Percentiles rank a stretch among this genome's conserved stretches.
These are phyloP conservation scores for Dothideomycetes sp. DNA, from an alignment of 2,329 filamentous ascomycete genomes.

Conservation along the genomic window DNA sequence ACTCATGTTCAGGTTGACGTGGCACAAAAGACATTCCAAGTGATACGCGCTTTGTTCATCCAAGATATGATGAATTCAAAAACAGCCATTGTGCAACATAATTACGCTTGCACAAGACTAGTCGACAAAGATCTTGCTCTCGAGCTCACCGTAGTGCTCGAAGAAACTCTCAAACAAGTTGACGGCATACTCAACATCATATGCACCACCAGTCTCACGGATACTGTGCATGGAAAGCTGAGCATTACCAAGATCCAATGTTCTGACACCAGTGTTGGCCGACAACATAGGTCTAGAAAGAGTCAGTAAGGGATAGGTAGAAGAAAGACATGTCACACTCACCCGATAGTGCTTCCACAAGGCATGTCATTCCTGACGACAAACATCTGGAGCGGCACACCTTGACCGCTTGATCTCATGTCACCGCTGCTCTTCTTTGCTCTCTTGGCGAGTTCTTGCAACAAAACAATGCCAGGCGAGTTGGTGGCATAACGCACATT, in stretches of 20 bases:
- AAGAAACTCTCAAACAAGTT: constrained; percentile 84
- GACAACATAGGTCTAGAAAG: constrained; percentile 64
- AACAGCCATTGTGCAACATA: neutral
- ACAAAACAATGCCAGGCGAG: constrained; percentile 82
- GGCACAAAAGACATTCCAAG: too few species aligned
- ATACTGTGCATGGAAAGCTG: constrained; percentile 97
- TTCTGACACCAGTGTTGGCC: constrained; percentile 75
- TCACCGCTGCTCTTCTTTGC: constrained; percentile 39
- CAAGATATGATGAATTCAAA: neutral
- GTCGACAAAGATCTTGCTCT: constrained; percentile 33
- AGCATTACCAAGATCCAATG: constrained; percentile 85
- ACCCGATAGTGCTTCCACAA: constrained; percentile 89
- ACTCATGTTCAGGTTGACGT: too few species aligned
- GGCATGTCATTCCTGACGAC: constrained; percentile 92
- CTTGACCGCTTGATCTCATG: constrained; percentile 43
- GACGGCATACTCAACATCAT: constrained; percentile 80
- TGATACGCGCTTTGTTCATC: too few species aligned
- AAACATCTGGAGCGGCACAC: constrained; percentile 86
- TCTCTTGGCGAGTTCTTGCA: constrained; percentile 71
- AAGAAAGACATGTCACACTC: neutral
- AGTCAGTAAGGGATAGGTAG: neutral
- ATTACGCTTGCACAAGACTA: too few species aligned
- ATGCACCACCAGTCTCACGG: constrained; percentile 78
- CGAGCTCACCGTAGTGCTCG: constrained; percentile 69
- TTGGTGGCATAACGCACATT: constrained; percentile 97